Percentiles rank a stretch among this genome's conserved stretches.
These are phyloP conservation scores for Rubroboletus satanas DNA, from an alignment of 768 basidiomycete genomes.

Conservation along the genomic window DNA sequence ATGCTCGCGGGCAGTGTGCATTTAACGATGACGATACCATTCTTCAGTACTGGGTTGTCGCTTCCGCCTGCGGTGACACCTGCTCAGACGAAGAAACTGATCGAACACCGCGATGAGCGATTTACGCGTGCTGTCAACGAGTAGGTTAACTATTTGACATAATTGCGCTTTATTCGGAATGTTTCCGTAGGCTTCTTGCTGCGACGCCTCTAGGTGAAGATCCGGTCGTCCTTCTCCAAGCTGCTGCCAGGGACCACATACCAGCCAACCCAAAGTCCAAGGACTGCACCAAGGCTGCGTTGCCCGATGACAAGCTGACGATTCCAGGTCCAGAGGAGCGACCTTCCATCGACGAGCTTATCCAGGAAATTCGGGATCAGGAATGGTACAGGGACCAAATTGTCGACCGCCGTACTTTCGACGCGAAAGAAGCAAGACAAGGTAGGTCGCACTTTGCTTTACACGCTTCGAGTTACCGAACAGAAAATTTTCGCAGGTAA, in stretches of 20 bases:
- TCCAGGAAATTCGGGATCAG: slow-evolving; percentile 30
- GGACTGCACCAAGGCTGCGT: not conserved
- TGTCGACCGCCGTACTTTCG: slow-evolving; percentile 48
- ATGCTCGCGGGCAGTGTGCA: not conserved
- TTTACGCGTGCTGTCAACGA: slow-evolving; percentile 68
- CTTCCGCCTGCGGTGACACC: slow-evolving; percentile 44
- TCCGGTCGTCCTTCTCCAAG: slow-evolving; percentile 57
- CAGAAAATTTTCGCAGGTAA: slow-evolving; percentile 31
- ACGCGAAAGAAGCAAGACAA: slow-evolving; percentile 47
- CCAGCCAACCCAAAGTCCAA: slow-evolving; percentile 54
- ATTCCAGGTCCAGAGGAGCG: slow-evolving; percentile 44
- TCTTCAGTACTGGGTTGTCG: slow-evolving; percentile 16
- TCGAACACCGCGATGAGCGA: slow-evolving; percentile 63
- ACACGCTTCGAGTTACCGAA: not conserved
- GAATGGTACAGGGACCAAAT: slow-evolving; percentile 74
- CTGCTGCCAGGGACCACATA: slow-evolving; percentile 65
- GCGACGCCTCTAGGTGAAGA: slow-evolving; percentile 54
- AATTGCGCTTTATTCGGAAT: not conserved
- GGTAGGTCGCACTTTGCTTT: slow-evolving; percentile 35
- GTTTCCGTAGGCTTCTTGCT: slow-evolving; percentile 47
- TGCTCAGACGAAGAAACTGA: slow-evolving; percentile 59
- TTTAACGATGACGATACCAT: not conserved
- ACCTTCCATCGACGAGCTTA: slow-evolving; percentile 45
- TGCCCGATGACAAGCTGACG: not conserved
- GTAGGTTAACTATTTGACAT: slow-evolving; percentile 34